Evolutionary conservation across 345 rosid genomes (phyloP), one percentile per base, ranked within the genome.

Genomic region (Linum tenue): DNA sequence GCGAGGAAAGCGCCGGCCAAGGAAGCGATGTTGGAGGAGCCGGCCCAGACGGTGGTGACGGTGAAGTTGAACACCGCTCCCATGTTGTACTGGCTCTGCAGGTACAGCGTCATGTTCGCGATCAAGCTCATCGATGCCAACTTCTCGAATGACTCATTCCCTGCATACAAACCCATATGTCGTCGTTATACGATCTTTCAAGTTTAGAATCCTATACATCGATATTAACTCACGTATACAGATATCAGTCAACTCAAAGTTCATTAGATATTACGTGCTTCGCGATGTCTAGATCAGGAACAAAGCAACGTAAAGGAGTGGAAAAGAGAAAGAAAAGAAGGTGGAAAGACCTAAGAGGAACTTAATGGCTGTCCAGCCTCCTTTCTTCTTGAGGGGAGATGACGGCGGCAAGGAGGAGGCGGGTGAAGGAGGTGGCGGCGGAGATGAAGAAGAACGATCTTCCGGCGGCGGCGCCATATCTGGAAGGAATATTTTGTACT

Each of bases 71-170:
- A 63, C 2, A 84, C 77, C 48, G 89, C 91, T 41, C 77, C 86
- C 70, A 86, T 70, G 71, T 83, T 78, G 79, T 85, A 89, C 58
- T 76, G 70, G 3, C 31, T 76, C 38, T 75, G 74, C 69, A 89
- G 75, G 72, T 83, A 84, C 58, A 88, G 77, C 22, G 80, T 68
- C 51, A 86, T 40, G 66, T 85, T 82, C 39, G 83, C 78, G 40
- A 86, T 75, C 70, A 86, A 69, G 60, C 91, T 76, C 89, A 86
- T 81, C 1, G 89, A 89, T 9, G 96, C 92, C 69, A 83, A 67
- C 74, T 85, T 89, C 82, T 86, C 96, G 57, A 89, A 85, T 0
- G 91, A 77, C 66, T 89, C 84, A 39, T 89, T 89, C 69, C 82
- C 91, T 82, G 67, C 67, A 67, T 1, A n/a, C n/a, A n/a, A n/a